These are phyloP conservation scores for Gaeumannomyces sp. DNA, from an alignment of 2,329 filamentous ascomycete genomes.

Conservation along the genomic window DNA sequence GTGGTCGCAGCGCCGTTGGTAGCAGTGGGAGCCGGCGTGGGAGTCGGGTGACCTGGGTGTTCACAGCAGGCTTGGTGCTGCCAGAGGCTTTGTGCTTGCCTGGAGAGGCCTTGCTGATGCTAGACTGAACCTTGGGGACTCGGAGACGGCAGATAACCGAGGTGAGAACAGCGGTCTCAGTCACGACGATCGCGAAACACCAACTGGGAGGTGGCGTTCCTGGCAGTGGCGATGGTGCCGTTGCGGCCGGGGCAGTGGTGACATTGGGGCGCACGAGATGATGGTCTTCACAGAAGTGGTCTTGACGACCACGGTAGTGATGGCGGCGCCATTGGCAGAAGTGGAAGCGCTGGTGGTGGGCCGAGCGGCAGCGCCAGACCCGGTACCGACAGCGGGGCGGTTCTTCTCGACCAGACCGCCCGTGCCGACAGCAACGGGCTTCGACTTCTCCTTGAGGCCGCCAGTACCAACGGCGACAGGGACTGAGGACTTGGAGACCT, in stretches of 20 bases:
- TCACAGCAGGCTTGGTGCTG: conserved; percentile 20
- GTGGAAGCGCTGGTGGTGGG: background rate
- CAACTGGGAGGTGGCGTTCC: conserved; percentile 21
- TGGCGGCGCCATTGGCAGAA: background rate
- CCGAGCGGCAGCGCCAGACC: background rate
- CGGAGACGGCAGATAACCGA: conserved; percentile 35
- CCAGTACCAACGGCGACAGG: conserved; percentile 3
- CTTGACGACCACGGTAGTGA: conserved; percentile 26
- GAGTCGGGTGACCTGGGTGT: conserved; percentile 26
- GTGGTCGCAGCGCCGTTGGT: conserved; percentile 5
- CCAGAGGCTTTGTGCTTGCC: conserved; percentile 11
- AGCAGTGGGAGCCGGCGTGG: conserved; percentile 7
- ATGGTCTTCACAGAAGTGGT: conserved; percentile 33
- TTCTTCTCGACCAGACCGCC: background rate
- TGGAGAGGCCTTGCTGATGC: conserved; percentile 19
- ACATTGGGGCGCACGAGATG: conserved; percentile 17
- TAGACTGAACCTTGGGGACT: conserved; percentile 32
- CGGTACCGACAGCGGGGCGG: background rate
- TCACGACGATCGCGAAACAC: conserved; percentile 28
- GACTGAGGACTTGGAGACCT: background rate
- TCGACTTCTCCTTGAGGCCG: background rate
- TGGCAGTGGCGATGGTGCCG: conserved; percentile 25
- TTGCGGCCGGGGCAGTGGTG: conserved; percentile 21
- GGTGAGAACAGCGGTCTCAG: conserved; percentile 30
- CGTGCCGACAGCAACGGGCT: background rate